These are phyloP conservation scores for Nicotiana tomentosiformis DNA, from an alignment of 257 asterid genomes.

Conservation along the genomic window DNA sequence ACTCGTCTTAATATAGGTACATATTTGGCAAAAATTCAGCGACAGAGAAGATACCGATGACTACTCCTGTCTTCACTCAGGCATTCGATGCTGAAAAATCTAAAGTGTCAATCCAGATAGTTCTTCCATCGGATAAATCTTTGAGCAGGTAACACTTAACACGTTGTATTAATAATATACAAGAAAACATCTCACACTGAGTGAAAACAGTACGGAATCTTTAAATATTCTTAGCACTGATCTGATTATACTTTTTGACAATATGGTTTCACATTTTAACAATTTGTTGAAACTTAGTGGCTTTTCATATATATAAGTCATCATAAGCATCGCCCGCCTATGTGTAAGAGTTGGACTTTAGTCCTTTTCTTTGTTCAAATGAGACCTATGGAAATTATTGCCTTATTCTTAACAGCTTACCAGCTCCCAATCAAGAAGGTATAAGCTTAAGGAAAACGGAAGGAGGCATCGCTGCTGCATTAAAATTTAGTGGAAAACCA, in stretches of 20 bases:
- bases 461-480: conserved; percentile 78
- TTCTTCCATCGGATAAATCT: conserved; percentile 70
- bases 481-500: conserved; percentile 82
- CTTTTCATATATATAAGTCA: neutral
- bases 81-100: conserved; percentile 46
- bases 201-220: neutral
- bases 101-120: conserved; percentile 71
- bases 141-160: conserved; percentile 46
- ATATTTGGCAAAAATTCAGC: conserved; percentile 82
- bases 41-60: conserved; percentile 80
- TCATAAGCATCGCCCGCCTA: neutral
- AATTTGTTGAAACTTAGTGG: neutral
- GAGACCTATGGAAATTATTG: too few species aligned
- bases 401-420: conserved; percentile 43
- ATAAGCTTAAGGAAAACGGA: conserved; percentile 59
- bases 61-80: conserved; percentile 87
- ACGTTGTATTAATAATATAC: neutral
- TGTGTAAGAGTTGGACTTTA: neutral
- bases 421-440: conserved; percentile 62
- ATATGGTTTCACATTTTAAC: neutral
- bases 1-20: conserved; percentile 34
- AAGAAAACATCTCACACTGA: neutral
- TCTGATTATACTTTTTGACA: neutral
- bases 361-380: neutral
- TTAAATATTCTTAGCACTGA: neutral